Conservation (phyloP, 768 basidiomycete genomes). For the Hericium coralloides region DNA sequence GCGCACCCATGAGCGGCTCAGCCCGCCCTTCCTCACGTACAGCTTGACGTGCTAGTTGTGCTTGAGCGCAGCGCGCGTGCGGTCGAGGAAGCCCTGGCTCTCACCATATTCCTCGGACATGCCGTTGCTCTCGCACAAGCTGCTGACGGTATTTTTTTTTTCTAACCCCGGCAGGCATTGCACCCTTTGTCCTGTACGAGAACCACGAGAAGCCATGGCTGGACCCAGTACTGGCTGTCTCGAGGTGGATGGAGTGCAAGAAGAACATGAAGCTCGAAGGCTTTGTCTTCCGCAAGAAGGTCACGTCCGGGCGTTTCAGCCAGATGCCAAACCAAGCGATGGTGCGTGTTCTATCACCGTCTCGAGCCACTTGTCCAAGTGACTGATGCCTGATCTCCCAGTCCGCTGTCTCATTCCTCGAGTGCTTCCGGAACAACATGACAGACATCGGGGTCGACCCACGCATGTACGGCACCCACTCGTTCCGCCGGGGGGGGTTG, state of each 20-base stretch:
- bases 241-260: conserved; percentile 15
- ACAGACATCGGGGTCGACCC: conserved; percentile 31
- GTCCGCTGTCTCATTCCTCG: conserved; percentile 29
- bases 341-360: neutral
- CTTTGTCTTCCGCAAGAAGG: conserved; percentile 9
- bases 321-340: too few relatives aligned
- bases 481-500: conserved; percentile 33
- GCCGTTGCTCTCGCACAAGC: neutral
- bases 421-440: conserved; percentile 31
- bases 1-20: too few relatives aligned
- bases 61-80: too few relatives aligned
- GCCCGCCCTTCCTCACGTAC: too few relatives aligned
- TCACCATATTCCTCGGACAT: neutral
- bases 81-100: too few relatives aligned
- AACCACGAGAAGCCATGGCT: conserved; percentile 10
- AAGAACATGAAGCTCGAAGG: conserved; percentile 3
- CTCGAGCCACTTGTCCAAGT: neutral
- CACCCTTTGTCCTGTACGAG: conserved; percentile 14
- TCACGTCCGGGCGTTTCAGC: too few relatives aligned
- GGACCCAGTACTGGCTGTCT: conserved; percentile 8
- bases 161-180: conserved; percentile 4
- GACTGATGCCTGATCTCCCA: conserved; percentile 9
- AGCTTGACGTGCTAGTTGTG: too few relatives aligned
- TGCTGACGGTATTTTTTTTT: neutral
- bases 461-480: conserved; percentile 30